Percentiles rank a stretch among this genome's conserved stretches.
Evolutionary conservation across 768 basidiomycete genomes (phyloP).

Genomic region (Pisolithus albus): DNA sequence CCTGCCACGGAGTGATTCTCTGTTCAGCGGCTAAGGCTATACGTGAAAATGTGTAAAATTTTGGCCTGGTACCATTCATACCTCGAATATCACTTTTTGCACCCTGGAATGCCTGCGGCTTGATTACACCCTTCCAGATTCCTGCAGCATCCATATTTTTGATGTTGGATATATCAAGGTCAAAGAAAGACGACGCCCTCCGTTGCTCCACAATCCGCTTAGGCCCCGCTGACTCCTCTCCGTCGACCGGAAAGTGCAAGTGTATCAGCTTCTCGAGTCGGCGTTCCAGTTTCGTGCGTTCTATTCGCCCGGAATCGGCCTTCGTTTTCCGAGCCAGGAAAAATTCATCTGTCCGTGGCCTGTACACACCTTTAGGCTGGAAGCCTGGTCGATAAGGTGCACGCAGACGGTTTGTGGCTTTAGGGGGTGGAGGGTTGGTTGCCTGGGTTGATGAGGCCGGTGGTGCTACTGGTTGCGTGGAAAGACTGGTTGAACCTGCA

Average conservation of each 20-base stretch:
- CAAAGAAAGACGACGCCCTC: conserved; percentile 67
- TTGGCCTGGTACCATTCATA: conserved; percentile 24
- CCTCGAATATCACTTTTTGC: conserved; percentile 65
- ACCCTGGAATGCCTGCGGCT: conserved; percentile 35
- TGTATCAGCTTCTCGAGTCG: conserved; percentile 82
- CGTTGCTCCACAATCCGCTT: conserved; percentile 21
- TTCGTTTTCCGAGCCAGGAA: conserved; percentile 31
- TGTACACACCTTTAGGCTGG: conserved; percentile 82
- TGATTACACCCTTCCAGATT: conserved; percentile 60
- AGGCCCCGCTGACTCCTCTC: conserved; percentile 9
- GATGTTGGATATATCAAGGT: conserved; percentile 52
- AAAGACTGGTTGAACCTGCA: conserved; percentile 8
- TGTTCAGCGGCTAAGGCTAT: conserved; percentile 65
- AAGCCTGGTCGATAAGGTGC: conserved; percentile 87
- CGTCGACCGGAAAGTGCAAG: conserved; percentile 52
- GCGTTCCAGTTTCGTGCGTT: conserved; percentile 78
- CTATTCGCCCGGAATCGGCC: conserved; percentile 51
- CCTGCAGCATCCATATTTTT: conserved; percentile 60
- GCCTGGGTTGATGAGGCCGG: conserved; percentile 18
- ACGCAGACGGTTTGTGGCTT: conserved; percentile 17
- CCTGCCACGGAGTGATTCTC: conserved; percentile 91
- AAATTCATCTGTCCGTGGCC: conserved; percentile 80
- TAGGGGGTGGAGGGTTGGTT: conserved; percentile 20
- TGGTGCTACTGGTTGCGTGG: conserved; percentile 8
- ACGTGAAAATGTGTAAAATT: background rate